phyloP scores from a whole-genome alignment of 768 basidiomycete genomes.

The Vishniacozyma victoriae region DNA sequence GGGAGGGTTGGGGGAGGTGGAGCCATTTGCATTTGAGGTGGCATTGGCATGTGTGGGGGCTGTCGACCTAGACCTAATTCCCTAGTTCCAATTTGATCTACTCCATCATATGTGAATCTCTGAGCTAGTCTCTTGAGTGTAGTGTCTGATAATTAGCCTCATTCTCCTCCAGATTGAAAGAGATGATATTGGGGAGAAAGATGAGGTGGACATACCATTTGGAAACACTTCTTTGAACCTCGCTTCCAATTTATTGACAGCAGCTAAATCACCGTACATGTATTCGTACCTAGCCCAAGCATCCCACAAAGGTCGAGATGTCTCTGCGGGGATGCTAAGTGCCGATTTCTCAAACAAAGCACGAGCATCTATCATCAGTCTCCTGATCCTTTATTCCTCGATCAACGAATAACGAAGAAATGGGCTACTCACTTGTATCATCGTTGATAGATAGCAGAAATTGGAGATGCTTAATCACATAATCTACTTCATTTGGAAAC shows the following conservation, averaged over 20 bases:
- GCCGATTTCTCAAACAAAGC: constrained; percentile 91
- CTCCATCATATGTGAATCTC: constrained; percentile 71
- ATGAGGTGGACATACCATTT: constrained; percentile 55
- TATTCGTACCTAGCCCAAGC: constrained; percentile 94
- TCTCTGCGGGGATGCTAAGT: constrained; percentile 65
- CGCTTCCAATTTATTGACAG: constrained; percentile 79
- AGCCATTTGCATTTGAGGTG: too few species aligned
- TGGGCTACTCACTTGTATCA: constrained; percentile 70
- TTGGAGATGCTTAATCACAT: constrained; percentile 78
- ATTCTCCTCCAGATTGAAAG: constrained; percentile 1
- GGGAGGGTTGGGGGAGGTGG: background rate
- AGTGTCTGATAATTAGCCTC: constrained; percentile 58
- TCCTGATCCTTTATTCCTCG: background rate
- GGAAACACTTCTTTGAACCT: constrained; percentile 84
- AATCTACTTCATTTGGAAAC: constrained; percentile 76
- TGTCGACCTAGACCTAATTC: constrained; percentile 93
- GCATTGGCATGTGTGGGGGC: too few species aligned
- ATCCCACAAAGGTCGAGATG: constrained; percentile 84
- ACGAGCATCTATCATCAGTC: constrained; percentile 66
- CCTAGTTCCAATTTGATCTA: constrained; percentile 79
- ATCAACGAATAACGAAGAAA: background rate
- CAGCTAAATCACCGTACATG: constrained; percentile 85
- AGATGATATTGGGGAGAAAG: background rate
- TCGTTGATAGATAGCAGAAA: constrained; percentile 94
- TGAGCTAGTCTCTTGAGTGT: constrained; percentile 82